These are phyloP conservation scores for Pichia ethanolica DNA, from an alignment of 805 yeast species.

Conservation along the genomic window DNA sequence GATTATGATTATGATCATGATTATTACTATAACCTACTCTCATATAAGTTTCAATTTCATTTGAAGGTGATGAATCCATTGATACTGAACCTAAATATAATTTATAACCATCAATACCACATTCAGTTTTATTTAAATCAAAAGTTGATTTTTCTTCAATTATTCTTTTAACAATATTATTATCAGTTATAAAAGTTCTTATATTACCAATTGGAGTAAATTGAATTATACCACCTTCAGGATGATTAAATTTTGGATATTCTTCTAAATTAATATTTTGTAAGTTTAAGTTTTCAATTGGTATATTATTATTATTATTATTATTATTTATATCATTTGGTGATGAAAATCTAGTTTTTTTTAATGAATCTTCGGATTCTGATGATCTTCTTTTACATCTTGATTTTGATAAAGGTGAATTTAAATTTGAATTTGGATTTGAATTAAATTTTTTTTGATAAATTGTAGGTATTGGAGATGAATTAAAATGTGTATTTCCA, in stretches of 20 bases:
- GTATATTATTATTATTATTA: constrained; percentile 16
- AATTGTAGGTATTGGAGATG: constrained; percentile 4
- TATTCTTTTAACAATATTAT: constrained; percentile 39
- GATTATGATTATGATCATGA: neutral
- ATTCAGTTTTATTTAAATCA: constrained; percentile 24
- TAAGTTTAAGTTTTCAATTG: constrained; percentile 16
- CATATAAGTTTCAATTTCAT: constrained; percentile 29
- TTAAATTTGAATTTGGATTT: neutral
- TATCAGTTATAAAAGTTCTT: constrained; percentile 34
- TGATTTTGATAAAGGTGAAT: neutral
- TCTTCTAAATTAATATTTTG: constrained; percentile 32
- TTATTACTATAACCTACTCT: constrained; percentile 21
- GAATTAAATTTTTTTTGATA: constrained; percentile 12
- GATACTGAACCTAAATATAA: constrained; percentile 23
- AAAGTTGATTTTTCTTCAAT: constrained; percentile 39
- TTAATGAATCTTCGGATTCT: constrained; percentile 24
- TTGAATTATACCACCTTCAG: constrained; percentile 55
- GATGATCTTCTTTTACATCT: constrained; percentile 32
- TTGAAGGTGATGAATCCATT: constrained; percentile 23
- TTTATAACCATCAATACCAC: constrained; percentile 33
- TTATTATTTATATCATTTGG: constrained; percentile 10
- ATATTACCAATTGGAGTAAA: constrained; percentile 60
- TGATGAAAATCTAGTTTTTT: constrained; percentile 24
- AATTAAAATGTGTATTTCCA: neutral
- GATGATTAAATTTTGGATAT: constrained; percentile 52